Base-by-base conservation (phyloP, 192 early-diverging fungal species). In the Umbelopsis isabellina region DNA sequence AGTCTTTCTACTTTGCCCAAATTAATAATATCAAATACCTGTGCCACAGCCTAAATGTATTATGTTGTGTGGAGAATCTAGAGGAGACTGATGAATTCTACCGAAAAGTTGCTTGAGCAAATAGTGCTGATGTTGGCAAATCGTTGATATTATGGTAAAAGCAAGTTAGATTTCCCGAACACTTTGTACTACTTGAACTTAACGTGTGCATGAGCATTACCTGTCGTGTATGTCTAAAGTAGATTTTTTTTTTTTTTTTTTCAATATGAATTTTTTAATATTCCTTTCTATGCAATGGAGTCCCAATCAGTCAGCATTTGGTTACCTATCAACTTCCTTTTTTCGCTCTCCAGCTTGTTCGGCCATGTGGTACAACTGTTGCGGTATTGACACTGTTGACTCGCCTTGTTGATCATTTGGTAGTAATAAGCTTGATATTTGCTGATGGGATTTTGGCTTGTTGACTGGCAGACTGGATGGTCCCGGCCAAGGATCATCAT, bases 41-140 rank as follows among this genome's bases (percentile, higher is more conserved):
- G 53, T 69, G 2, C 75, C 75, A 51, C 71, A 77, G 41, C 67
- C 68, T 67, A 71, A 73, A 37, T 77, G 13, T 3, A 77, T 33
- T 13, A 77, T 73, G 1, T 72, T 20, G 20, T 51, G 21, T 12
- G 75, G 75, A 23, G 66, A 30, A 23, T 65, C 16, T 12, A 77
- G 21, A 21, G 67, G 49, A 47, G 66, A 71, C 1, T 35, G 45
- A 30, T 77, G 69, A 12, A 58, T 72, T 4, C 71, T 30, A 18
- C 67, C 47, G 16, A 53, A 46, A 10, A 69, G 27, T 3, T 64
- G 70, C 12, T 77, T 77, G 22, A 77, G 53, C 9, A 69, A 50
- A 45, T 77, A 77, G 23, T 77, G 75, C 75, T 77, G 25, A n/a
- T 9, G 6, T 41, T 5, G 37, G 7, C 37, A 6, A 30, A 41